Percentiles rank a stretch among this genome's conserved stretches.
phyloP scores from a whole-genome alignment of 2,329 filamentous ascomycete species.

The Pseudogymnoascus sp. region DNA sequence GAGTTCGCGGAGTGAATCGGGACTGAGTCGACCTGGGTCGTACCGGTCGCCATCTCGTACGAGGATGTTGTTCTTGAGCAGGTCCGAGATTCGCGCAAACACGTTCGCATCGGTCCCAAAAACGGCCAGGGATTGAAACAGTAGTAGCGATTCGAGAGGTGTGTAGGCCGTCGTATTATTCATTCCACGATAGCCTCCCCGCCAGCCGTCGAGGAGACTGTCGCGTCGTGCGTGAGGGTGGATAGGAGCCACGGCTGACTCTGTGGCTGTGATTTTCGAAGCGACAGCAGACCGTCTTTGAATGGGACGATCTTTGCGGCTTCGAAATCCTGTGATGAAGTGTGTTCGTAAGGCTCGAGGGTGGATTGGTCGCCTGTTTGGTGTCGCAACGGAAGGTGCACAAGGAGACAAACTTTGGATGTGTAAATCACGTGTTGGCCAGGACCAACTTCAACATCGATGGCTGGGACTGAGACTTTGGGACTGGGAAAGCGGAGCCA shows the following conservation, averaged over 20 bases:
- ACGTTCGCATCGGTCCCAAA: constrained; percentile 57
- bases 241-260: constrained; percentile 42
- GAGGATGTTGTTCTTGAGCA: constrained; percentile 64
- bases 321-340: constrained; percentile 1
- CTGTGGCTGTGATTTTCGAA: neutral
- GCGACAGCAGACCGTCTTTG: neutral
- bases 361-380: constrained; percentile 1
- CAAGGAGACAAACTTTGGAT: constrained; percentile 6
- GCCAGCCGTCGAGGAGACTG: constrained; percentile 47
- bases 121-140: constrained; percentile 70
- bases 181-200: constrained; percentile 49
- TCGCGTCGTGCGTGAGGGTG: constrained; percentile 44
- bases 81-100: constrained; percentile 65
- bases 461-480: too few species aligned
- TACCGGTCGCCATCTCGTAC: constrained; percentile 63
- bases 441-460: neutral
- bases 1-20: constrained; percentile 69
- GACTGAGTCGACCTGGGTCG: constrained; percentile 64
- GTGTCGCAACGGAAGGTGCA: neutral
- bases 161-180: constrained; percentile 60
- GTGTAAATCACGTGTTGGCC: neutral
- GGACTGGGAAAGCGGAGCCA: neutral
- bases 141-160: constrained; percentile 74
- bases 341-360: neutral
- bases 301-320: neutral